Percentiles rank a stretch among this genome's conserved stretches.
Conservation (phyloP, 2,329 filamentous ascomycete genomes). For the Tolypocladium paradoxum region DNA sequence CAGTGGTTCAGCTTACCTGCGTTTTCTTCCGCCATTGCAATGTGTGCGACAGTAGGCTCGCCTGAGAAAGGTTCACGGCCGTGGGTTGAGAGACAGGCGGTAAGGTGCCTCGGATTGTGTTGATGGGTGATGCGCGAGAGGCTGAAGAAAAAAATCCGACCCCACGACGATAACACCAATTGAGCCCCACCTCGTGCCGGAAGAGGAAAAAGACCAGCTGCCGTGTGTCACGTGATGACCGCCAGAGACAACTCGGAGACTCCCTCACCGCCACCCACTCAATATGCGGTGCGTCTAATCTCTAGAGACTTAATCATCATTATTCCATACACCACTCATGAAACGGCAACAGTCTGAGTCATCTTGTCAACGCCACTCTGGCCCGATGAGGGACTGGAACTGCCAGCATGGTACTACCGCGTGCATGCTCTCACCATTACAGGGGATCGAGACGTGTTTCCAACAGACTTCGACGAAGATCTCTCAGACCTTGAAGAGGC, state of each 20-base stretch:
- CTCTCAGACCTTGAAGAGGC: not conserved
- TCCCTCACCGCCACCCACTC: too few species aligned
- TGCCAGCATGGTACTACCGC: not conserved
- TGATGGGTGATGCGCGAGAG: constrained; percentile 1
- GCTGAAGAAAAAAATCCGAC: constrained; percentile 2
- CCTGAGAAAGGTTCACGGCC: constrained; percentile 47
- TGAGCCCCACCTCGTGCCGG: not conserved
- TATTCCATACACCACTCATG: too few species aligned
- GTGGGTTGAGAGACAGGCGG: constrained; percentile 8
- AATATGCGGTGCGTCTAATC: too few species aligned
- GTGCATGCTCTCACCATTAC: not conserved
- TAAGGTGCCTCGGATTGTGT: constrained; percentile 1
- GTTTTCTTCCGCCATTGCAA: constrained; percentile 14
- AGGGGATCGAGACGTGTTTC: not conserved
- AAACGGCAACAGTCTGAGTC: too few species aligned
- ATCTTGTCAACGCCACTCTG: too few species aligned
- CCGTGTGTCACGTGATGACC: not conserved
- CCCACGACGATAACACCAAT: not conserved
- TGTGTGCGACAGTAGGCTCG: constrained; percentile 14
- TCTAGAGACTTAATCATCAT: too few species aligned
- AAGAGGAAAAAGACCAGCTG: not conserved
- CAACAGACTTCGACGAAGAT: not conserved
- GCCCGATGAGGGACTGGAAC: too few species aligned
- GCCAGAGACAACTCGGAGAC: too few species aligned
- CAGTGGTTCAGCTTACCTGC: constrained; percentile 9